Percentiles rank a stretch among this genome's conserved stretches.
These are phyloP conservation scores for Gossypium schwendimanii DNA, from an alignment of 441 rosid genomes.

Conservation along the genomic window DNA sequence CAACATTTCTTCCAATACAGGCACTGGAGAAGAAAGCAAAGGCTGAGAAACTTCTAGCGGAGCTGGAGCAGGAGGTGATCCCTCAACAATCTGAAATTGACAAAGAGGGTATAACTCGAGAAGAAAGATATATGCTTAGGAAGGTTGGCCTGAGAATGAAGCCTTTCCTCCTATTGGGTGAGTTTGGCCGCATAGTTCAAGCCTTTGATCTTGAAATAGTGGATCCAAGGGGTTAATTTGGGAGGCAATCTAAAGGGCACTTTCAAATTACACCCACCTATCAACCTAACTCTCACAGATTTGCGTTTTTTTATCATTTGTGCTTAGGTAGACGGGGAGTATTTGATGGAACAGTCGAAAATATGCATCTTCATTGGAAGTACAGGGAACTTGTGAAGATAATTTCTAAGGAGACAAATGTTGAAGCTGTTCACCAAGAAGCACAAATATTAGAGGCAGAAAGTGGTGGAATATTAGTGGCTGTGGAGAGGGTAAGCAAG, in stretches of 20 bases:
- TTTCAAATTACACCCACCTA: conserved; percentile 9
- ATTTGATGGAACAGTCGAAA: conserved; percentile 82
- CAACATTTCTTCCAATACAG: conserved; percentile 34
- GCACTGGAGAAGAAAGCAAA: conserved; percentile 73
- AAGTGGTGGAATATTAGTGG: conserved; percentile 89
- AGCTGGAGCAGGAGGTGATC: conserved; percentile 42
- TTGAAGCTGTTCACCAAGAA: conserved; percentile 53
- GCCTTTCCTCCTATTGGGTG: conserved; percentile 86
- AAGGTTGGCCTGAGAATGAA: conserved; percentile 91
- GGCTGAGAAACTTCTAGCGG: conserved; percentile 71
- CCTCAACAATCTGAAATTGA: conserved; percentile 50
- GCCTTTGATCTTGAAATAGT: conserved; percentile 10
- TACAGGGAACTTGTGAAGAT: conserved; percentile 92
- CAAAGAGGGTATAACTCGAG: conserved; percentile 79
- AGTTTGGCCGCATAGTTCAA: conserved; percentile 25
- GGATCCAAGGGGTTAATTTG: conserved; percentile 5
- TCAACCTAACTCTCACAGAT: conserved; percentile 11
- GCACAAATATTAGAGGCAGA: conserved; percentile 73
- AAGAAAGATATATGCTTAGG: conserved; percentile 90
- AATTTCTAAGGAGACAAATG: conserved; percentile 51
- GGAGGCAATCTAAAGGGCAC: conserved; percentile 4
- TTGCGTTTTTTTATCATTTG: conserved; percentile 19
- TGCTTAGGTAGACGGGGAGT: conserved; percentile 78
- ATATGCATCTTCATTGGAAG: conserved; percentile 98
- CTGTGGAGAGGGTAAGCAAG: conserved; percentile 78